Evolutionary conservation across 83 land plant species (phyloP).

Genomic region (Larix sibirica): DNA sequence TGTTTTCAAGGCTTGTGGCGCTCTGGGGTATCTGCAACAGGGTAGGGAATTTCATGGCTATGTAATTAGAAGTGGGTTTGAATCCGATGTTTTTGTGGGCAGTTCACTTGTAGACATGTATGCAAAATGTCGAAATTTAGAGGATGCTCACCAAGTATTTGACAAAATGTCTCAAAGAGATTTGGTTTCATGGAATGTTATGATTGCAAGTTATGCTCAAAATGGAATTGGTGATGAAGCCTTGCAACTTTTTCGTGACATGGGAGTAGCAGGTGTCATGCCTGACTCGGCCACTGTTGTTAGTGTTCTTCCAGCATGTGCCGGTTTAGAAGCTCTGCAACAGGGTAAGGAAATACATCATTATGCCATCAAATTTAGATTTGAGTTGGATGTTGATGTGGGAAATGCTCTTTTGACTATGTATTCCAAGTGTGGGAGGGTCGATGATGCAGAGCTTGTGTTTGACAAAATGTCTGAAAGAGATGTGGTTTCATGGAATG

Average conservation of each 20-base stretch:
- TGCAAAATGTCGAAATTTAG: constrained; percentile 59
- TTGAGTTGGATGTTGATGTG: not conserved
- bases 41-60: constrained; percentile 72
- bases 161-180: constrained; percentile 35
- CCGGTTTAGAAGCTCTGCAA: not conserved
- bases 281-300: constrained; percentile 68
- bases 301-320: constrained; percentile 65
- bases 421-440: not conserved
- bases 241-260: constrained; percentile 39
- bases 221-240: constrained; percentile 57
- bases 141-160: constrained; percentile 42
- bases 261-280: constrained; percentile 39
- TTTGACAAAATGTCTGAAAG: constrained; percentile 34
- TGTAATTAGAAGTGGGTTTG: constrained; percentile 51
- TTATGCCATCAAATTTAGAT: not conserved
- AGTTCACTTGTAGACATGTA: constrained; percentile 66
- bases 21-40: constrained; percentile 43
- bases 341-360: not conserved
- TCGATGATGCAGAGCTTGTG: not conserved
- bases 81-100: constrained; percentile 42
- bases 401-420: not conserved
- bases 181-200: constrained; percentile 61
- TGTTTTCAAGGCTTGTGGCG: constrained; percentile 60
- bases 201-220: constrained; percentile 52
- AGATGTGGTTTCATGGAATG: constrained; percentile 42